A percentile compares a stretch with the other conserved stretches of the same genome.
These are phyloP conservation scores for Fusarium graminum DNA, from an alignment of 2,329 filamentous ascomycete species.

Conservation along the genomic window DNA sequence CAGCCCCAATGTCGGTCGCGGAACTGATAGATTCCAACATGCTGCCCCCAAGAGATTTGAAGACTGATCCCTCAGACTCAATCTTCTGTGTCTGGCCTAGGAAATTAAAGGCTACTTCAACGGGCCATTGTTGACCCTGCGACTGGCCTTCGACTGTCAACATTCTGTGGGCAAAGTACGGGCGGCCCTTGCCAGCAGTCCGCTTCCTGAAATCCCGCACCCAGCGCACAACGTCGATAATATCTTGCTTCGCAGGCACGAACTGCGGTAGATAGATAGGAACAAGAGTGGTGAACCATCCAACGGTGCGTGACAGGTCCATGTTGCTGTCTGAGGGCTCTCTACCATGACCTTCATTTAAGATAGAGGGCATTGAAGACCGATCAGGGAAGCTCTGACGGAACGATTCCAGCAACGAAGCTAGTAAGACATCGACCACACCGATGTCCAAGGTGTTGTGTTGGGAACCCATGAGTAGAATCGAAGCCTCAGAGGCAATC, in stretches of 20 bases:
- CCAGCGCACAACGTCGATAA: constrained; percentile 36
- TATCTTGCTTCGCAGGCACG: constrained; percentile 21
- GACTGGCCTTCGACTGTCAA: neutral
- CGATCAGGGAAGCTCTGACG: constrained; percentile 49
- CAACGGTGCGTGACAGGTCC: constrained; percentile 53
- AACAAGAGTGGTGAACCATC: constrained; percentile 55
- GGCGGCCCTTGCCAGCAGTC: constrained; percentile 42
- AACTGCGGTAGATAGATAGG: constrained; percentile 34
- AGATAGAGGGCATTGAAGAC: constrained; percentile 44
- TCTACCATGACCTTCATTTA: constrained; percentile 55
- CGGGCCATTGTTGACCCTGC: constrained; percentile 12
- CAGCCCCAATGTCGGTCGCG: constrained; percentile 19
- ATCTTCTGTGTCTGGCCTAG: constrained; percentile 29
- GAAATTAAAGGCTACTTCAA: constrained; percentile 41
- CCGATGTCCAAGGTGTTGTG: constrained; percentile 49
- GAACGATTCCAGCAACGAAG: constrained; percentile 49
- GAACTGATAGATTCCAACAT: constrained; percentile 23
- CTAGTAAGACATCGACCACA: constrained; percentile 53
- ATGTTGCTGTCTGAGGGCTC: constrained; percentile 48
- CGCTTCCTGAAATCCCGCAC: constrained; percentile 43
- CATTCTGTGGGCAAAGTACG: constrained; percentile 34
- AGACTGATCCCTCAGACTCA: constrained; percentile 8
- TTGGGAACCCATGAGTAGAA: constrained; percentile 6
- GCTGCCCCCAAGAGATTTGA: constrained; percentile 9
- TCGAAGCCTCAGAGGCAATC: neutral